phyloP scores from a whole-genome alignment of 805 yeast genomes.

The Myxozyma mucilagina region DNA sequence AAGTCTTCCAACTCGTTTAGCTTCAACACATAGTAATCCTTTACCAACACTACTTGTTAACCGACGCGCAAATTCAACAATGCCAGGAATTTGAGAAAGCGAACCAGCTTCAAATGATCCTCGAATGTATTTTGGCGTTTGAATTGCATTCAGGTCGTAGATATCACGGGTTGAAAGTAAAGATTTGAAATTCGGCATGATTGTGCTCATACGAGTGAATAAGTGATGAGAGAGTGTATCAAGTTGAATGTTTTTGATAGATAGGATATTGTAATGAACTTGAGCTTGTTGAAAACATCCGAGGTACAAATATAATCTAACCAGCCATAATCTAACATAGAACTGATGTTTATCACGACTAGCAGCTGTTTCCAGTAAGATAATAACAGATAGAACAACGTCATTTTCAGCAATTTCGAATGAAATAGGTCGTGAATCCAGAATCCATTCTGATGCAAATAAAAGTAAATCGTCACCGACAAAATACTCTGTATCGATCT shows the following conservation, averaged over 20 bases:
- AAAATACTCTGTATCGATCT: conserved; percentile 67
- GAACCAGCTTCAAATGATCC: conserved; percentile 59
- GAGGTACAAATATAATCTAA: conserved; percentile 58
- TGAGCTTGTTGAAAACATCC: conserved; percentile 56
- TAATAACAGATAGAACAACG: conserved; percentile 45
- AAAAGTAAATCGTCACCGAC: conserved; percentile 66
- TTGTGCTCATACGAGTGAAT: conserved; percentile 50
- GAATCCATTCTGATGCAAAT: conserved; percentile 46
- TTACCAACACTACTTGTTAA: conserved; percentile 53
- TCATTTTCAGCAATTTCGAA: conserved; percentile 34
- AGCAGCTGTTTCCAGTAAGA: conserved; percentile 59
- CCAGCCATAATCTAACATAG: conserved; percentile 68
- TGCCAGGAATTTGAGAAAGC: conserved; percentile 66
- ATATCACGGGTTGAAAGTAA: conserved; percentile 49
- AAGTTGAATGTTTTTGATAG: conserved; percentile 71
- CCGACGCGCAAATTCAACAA: conserved; percentile 59
- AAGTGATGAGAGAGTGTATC: conserved; percentile 61
- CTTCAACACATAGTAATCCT: conserved; percentile 41
- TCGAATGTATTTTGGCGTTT: conserved; percentile 52
- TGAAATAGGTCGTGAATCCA: conserved; percentile 35
- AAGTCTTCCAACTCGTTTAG: conserved; percentile 36
- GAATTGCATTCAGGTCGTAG: conserved; percentile 49
- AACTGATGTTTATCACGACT: conserved; percentile 68
- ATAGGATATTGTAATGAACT: conserved; percentile 54
- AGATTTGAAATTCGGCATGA: conserved; percentile 45